Conservation (phyloP, 169 alveolate genomes). For the Cryptosporidium xiaoi region DNA sequence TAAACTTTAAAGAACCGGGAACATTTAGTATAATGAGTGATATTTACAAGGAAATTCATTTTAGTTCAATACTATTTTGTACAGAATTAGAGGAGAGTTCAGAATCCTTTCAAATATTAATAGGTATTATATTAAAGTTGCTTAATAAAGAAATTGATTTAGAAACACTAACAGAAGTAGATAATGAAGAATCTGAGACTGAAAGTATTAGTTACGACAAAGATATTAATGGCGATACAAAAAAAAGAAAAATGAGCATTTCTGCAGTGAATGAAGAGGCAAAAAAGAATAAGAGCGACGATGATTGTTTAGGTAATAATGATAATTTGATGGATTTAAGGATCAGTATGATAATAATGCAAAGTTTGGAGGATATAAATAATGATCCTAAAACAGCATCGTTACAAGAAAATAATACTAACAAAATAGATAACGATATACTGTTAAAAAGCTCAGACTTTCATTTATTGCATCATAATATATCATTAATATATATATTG, state of each 20-base stretch:
- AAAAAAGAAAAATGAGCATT: background rate
- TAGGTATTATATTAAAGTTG: conserved; percentile 27
- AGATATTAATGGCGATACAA: background rate
- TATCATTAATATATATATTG: conserved; percentile 42
- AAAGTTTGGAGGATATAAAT: conserved; percentile 25
- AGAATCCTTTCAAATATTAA: conserved; percentile 52
- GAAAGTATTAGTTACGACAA: background rate
- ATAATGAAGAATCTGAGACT: too few species aligned
- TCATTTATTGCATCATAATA: conserved; percentile 38
- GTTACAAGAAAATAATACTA: too few species aligned
- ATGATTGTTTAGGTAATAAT: background rate
- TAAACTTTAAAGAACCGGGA: conserved; percentile 11
- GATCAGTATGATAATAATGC: conserved; percentile 55
- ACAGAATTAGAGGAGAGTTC: conserved; percentile 37
- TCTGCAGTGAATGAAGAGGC: background rate
- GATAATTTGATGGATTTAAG: conserved; percentile 15
- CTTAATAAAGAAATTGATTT: conserved; percentile 5
- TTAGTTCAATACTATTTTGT: conserved; percentile 48
- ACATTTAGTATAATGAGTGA: conserved; percentile 26
- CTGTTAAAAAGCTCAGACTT: background rate
- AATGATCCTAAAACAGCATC: too few species aligned
- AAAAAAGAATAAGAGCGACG: background rate
- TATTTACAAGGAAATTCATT: conserved; percentile 15
- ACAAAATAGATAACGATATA: background rate
- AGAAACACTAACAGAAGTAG: background rate